Evolutionary conservation across 2,329 filamentous ascomycete genomes (phyloP), one percentile per base, ranked within the genome.

Genomic region (Penicillium sp.): DNA sequence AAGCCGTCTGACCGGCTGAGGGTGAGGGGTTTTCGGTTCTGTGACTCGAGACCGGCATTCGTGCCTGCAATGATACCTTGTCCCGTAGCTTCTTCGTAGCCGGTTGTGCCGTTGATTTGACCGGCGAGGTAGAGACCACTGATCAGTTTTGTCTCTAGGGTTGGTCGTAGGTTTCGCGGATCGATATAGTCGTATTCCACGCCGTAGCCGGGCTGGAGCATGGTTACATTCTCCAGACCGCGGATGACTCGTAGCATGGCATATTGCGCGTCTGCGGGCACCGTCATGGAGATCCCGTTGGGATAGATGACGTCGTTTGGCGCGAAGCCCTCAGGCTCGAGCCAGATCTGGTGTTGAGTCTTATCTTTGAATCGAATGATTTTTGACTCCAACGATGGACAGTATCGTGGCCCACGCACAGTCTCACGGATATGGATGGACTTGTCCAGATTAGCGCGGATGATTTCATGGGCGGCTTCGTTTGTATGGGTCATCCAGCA

Each of bases 121-220:
- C 94, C 94, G 0, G 94, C 94, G 30, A 99, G 81, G 75, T 89
- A 99, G 11, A 99, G 83, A 1, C 94, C 94, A 7, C 79, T 79
- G 58, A 99, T 96, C 19, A 88, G 82, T 74, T 97, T 99, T 1
- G 94, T 97, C 73, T 99, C 94, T 7, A 99, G 83, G 0, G 92
- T 94, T n/a, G 89, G 85, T 60, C 87, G 88, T 3, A 99, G 80
- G 63, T 89, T 88, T 48, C 94, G 87, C 16, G 94, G 94, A 69
- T 99, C 94, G 16, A 99, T 90, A 71, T 99, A 99, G 76, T 97
- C 94, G 73, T 99, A 99, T 71, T 99, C 94, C 1, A 99, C 94
- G 7, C 94, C 94, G 67, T 99, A 99, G 8, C 93, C 94, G 1
- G 93, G 88, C 67, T 97, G 93, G 7, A 96, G 82, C 92, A 99